These are phyloP conservation scores for Hemileccinum rubropunctum DNA, from an alignment of 768 basidiomycete genomes.

Conservation along the genomic window DNA sequence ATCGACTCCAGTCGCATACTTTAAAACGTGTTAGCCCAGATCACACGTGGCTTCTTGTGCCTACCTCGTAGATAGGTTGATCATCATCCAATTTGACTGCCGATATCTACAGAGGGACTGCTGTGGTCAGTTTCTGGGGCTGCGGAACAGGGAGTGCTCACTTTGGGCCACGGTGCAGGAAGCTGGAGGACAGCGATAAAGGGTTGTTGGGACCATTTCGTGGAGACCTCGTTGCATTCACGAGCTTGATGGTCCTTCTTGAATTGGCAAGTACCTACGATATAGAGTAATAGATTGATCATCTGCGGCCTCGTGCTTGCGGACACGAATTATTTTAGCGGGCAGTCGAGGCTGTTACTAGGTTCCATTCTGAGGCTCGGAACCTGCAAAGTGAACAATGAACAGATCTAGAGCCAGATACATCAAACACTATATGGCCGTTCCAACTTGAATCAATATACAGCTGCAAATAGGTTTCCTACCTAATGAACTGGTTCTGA, in stretches of 20 bases:
- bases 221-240: constrained; percentile 23
- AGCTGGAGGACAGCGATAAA: constrained; percentile 3
- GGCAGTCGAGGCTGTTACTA: background rate
- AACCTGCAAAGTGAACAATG: background rate
- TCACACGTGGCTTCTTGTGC: background rate
- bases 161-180: constrained; percentile 1
- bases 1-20: constrained; percentile 12
- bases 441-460: too few species aligned
- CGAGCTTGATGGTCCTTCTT: constrained; percentile 15
- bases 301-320: constrained; percentile 6
- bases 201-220: constrained; percentile 9
- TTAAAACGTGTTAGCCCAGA: constrained; percentile 7
- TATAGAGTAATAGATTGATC: constrained; percentile 18
- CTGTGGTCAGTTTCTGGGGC: background rate
- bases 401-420: too few species aligned
- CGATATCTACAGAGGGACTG: background rate
- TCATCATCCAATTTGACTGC: constrained; percentile 6
- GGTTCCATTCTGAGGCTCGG: background rate
- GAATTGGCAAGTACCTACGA: constrained; percentile 19
- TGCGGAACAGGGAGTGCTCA: background rate
- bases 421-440: too few species aligned
- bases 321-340: constrained; percentile 4
- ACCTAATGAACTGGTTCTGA: too few species aligned
- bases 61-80: constrained; percentile 5
- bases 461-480: too few species aligned